Percentiles rank a stretch among this genome's conserved stretches.
These are phyloP conservation scores for Hypomontagnella monticulosa DNA, from an alignment of 495 filamentous ascomycete genomes.

Conservation along the genomic window DNA sequence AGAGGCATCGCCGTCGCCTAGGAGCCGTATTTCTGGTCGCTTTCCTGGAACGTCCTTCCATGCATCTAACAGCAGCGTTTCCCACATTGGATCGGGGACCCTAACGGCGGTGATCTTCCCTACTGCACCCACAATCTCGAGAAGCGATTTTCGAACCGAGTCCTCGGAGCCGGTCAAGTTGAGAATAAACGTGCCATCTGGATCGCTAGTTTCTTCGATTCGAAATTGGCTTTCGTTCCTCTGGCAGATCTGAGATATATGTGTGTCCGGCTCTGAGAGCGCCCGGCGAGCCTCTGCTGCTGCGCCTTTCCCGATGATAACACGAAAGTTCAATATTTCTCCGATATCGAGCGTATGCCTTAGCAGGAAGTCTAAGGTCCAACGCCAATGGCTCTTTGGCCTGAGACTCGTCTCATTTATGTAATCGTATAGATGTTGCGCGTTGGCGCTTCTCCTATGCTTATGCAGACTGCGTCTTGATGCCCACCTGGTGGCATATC, in stretches of 20 bases:
- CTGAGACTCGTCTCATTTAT: background rate
- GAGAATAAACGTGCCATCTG: constrained; percentile 29
- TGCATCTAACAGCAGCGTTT: constrained; percentile 7
- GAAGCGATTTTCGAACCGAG: constrained; percentile 33
- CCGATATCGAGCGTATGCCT: constrained; percentile 31
- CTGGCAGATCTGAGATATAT: constrained; percentile 34
- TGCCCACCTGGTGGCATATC: constrained; percentile 8
- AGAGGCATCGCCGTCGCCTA: constrained; percentile 9
- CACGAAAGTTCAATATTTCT: constrained; percentile 35
- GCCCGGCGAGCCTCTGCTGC: constrained; percentile 26
- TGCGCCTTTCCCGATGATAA: constrained; percentile 31
- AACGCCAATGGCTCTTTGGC: constrained; percentile 5
- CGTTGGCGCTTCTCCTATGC: constrained; percentile 20
- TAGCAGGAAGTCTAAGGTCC: constrained; percentile 37
- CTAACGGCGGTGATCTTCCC: constrained; percentile 36
- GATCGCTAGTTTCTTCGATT: constrained; percentile 16
- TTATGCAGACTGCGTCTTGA: constrained; percentile 27
- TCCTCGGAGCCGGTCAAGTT: constrained; percentile 32
- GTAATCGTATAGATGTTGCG: constrained; percentile 19
- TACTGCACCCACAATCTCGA: constrained; percentile 31
- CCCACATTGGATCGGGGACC: constrained; percentile 17
- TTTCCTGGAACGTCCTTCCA: constrained; percentile 7
- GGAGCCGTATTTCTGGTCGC: constrained; percentile 16
- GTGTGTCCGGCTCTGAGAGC: constrained; percentile 37
- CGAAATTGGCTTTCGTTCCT: constrained; percentile 35